phyloP scores from a whole-genome alignment of 805 yeast species.

The Komagataella phaffii region DNA sequence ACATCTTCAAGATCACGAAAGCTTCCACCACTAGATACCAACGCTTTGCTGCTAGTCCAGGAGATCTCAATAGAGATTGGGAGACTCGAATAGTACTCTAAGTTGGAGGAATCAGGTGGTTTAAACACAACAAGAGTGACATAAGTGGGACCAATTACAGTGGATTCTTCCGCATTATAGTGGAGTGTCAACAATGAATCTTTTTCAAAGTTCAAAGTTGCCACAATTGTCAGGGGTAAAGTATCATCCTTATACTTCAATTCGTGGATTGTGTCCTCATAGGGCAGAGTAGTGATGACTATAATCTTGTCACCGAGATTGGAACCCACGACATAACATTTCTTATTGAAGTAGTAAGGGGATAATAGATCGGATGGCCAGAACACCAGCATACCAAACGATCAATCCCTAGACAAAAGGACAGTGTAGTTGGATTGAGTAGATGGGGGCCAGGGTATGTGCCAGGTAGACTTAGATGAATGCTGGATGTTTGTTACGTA shows the following conservation, averaged over 20 bases:
- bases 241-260: slow-evolving; percentile 7
- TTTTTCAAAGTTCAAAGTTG: background rate
- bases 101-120: slow-evolving; percentile 55
- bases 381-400: background rate
- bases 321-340: background rate
- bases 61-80: slow-evolving; percentile 57
- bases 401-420: background rate
- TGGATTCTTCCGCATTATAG: background rate
- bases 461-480: background rate
- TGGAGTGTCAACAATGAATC: background rate
- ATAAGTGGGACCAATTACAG: background rate
- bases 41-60: slow-evolving; percentile 12
- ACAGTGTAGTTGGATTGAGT: background rate
- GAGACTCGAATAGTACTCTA: slow-evolving; percentile 67
- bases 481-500: background rate
- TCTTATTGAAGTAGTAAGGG: background rate
- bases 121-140: slow-evolving; percentile 34
- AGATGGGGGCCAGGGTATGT: background rate
- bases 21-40: background rate
- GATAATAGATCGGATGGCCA: background rate
- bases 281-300: slow-evolving; percentile 1
- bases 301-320: background rate
- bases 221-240: slow-evolving; percentile 6
- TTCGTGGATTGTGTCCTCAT: slow-evolving; percentile 4
- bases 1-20: background rate